phyloP scores from a whole-genome alignment of 495 filamentous ascomycete genomes.

The Hypoxylon perforatum region DNA sequence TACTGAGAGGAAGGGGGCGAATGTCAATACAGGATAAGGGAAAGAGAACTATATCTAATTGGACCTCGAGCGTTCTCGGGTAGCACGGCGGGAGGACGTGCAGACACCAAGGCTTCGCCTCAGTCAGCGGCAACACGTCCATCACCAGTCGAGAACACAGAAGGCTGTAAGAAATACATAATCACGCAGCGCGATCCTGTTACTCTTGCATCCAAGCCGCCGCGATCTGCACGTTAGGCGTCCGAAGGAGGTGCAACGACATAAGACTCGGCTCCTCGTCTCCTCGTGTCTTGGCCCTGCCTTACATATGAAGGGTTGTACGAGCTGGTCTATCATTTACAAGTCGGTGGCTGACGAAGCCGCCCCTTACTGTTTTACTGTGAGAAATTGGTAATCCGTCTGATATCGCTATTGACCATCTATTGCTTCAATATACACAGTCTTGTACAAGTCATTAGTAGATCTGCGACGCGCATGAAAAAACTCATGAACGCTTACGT shows the following conservation, averaged over 20 bases:
- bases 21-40: conserved; percentile 1
- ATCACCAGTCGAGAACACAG: conserved; percentile 13
- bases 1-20: background rate
- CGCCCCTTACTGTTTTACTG: conserved; percentile 12
- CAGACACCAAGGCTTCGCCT: conserved; percentile 34
- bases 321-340: conserved; percentile 12
- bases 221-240: conserved; percentile 22
- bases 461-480: background rate
- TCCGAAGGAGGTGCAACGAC: conserved; percentile 14
- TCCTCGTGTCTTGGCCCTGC: conserved; percentile 1
- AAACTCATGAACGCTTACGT: too few relatives aligned
- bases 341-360: conserved; percentile 6
- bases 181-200: conserved; percentile 13
- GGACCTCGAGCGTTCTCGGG: conserved; percentile 14
- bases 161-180: conserved; percentile 11
- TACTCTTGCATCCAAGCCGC: conserved; percentile 26
- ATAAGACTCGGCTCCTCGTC: conserved; percentile 3
- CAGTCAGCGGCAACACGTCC: conserved; percentile 22
- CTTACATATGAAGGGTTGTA: conserved; percentile 6
- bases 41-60: background rate
- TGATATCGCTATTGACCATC: background rate
- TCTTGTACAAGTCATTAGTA: conserved; percentile 3
- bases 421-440: background rate
- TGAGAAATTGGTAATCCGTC: background rate
- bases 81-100: conserved; percentile 15